Conservation (phyloP, 768 basidiomycete species). For the Suillus decipiens region DNA sequence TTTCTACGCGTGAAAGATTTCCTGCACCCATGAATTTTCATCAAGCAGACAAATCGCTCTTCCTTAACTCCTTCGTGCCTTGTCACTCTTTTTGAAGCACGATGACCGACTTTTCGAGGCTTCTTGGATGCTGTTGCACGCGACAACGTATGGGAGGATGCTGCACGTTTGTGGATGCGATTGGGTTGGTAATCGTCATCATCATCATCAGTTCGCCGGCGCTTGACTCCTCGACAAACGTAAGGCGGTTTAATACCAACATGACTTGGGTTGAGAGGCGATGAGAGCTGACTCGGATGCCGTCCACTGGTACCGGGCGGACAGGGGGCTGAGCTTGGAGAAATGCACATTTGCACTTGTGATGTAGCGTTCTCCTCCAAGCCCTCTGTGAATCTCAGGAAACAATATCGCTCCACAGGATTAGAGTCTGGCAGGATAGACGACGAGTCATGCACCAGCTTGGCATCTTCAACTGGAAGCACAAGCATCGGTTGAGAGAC, state of each 20-base stretch:
- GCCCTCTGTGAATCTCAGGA: background rate
- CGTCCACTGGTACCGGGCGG: background rate
- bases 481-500: background rate
- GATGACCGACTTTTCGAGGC: background rate
- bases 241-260: no score
- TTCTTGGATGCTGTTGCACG: background rate
- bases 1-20: constrained; percentile 12
- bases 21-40: constrained; percentile 1
- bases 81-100: background rate
- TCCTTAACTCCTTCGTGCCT: background rate
- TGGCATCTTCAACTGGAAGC: background rate
- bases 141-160: background rate
- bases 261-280: background rate
- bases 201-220: constrained; percentile 2
- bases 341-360: background rate
- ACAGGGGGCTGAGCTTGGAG: background rate
- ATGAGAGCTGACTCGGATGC: background rate
- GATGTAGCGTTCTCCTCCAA: background rate
- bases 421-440: background rate
- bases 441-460: background rate
- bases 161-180: background rate
- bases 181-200: constrained; percentile 5
- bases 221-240: constrained; percentile 4
- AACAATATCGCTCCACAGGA: background rate
- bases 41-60: background rate